Percentiles rank a stretch among this genome's conserved stretches.
Evolutionary conservation across 257 asterid genomes (phyloP).

Genomic region (Solanum lycopersicoides): DNA sequence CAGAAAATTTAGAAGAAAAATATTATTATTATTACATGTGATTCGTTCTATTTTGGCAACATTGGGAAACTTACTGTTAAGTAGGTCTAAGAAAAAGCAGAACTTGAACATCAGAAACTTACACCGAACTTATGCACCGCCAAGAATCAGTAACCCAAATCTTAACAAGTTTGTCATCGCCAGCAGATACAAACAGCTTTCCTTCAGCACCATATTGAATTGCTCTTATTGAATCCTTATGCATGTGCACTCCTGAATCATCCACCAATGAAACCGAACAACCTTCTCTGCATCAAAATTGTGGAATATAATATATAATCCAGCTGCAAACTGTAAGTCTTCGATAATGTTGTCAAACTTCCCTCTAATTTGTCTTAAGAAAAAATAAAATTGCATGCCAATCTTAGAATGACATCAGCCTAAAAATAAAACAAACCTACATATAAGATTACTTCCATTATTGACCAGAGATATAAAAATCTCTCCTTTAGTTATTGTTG

Average conservation of each 20-base stretch:
- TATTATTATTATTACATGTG: no score
- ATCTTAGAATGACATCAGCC: background rate
- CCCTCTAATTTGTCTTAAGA: background rate
- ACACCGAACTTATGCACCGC: slow-evolving; percentile 68
- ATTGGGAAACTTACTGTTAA: background rate
- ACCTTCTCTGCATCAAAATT: slow-evolving; percentile 34
- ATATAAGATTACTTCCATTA: background rate
- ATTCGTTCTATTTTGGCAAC: background rate
- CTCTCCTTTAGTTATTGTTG: background rate
- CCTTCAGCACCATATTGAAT: slow-evolving; percentile 67
- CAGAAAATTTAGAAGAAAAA: background rate
- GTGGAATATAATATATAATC: background rate
- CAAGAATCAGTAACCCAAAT: slow-evolving; percentile 70
- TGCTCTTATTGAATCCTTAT: slow-evolving; percentile 77
- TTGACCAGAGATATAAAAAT: background rate
- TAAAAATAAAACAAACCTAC: background rate
- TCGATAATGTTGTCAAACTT: background rate
- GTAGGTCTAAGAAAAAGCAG: background rate
- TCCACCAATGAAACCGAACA: slow-evolving; percentile 35
- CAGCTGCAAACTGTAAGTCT: background rate
- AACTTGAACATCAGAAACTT: slow-evolving; percentile 18
- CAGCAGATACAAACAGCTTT: slow-evolving; percentile 66
- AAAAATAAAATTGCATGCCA: background rate
- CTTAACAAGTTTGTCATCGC: slow-evolving; percentile 90
- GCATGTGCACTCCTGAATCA: slow-evolving; percentile 32